phyloP scores from a whole-genome alignment of 1,284 basidiomycete species.

The Cystobasidium sp. region DNA sequence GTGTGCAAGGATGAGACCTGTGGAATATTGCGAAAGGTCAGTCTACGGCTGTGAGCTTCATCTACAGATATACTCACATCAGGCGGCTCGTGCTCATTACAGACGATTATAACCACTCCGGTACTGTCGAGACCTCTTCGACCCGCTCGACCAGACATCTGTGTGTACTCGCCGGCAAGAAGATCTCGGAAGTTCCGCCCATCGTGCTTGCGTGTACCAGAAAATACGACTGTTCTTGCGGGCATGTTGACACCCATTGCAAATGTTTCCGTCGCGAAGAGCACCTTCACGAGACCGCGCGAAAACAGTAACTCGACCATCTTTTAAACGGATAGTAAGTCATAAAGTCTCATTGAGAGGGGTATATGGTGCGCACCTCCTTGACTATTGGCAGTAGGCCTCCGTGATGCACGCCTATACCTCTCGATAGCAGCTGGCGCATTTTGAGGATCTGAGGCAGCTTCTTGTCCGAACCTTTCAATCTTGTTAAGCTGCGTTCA shows the following conservation, averaged over 20 bases:
- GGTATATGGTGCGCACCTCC: conserved; percentile 65
- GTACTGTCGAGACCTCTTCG: conserved; percentile 93
- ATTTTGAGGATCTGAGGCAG: conserved; percentile 95
- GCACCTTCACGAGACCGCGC: conserved; percentile 90
- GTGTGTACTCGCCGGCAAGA: conserved; percentile 66
- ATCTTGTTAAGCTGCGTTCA: conserved; percentile 84
- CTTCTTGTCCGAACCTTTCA: conserved; percentile 93
- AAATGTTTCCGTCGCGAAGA: conserved; percentile 99
- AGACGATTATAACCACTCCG: conserved; percentile 91
- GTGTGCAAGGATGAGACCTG: conserved; percentile 75
- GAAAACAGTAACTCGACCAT: conserved; percentile 96
- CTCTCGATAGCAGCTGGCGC: conserved; percentile 85
- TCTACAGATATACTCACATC: conserved; percentile 64
- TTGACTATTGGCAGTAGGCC: conserved; percentile 96
- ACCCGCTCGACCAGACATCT: conserved; percentile 98
- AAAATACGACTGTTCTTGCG: conserved; percentile 95
- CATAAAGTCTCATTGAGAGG: no score
- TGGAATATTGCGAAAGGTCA: background rate
- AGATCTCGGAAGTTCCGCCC: conserved; percentile 84
- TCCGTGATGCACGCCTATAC: conserved; percentile 97
- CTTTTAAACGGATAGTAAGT: conserved; percentile 57
- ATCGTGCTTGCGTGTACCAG: conserved; percentile 93
- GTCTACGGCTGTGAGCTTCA: no score
- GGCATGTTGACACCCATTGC: conserved; percentile 99
- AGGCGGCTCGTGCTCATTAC: conserved; percentile 76